Percentiles rank a stretch among this genome's conserved stretches.
Conservation (phyloP, 1,139 yeast species). For the Hansenula lynferdii region DNA sequence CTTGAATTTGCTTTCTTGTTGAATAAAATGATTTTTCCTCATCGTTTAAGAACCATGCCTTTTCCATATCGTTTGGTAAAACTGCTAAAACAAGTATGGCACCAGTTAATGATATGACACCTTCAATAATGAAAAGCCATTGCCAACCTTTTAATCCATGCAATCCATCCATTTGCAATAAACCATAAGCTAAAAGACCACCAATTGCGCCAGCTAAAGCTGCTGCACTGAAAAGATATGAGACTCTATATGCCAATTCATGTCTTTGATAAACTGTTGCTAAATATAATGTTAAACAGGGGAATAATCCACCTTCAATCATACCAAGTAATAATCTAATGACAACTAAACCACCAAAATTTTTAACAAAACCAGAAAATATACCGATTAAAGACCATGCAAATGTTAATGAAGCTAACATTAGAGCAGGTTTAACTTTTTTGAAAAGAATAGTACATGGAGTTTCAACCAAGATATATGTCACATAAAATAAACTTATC, state of each 20-base stretch:
- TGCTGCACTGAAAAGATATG: constrained; percentile 25
- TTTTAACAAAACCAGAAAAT: constrained; percentile 34
- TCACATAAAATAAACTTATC: constrained; percentile 33
- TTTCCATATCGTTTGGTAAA: constrained; percentile 36
- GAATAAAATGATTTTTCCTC: constrained; percentile 28
- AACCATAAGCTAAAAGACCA: constrained; percentile 33
- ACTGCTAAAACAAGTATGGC: constrained; percentile 23
- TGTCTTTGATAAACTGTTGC: constrained; percentile 26
- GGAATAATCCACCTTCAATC: constrained; percentile 46
- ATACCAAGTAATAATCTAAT: constrained; percentile 38
- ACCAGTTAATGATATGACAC: constrained; percentile 25
- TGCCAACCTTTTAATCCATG: constrained; percentile 28
- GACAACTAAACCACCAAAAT: constrained; percentile 34
- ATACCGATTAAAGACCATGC: constrained; percentile 42
- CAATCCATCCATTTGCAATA: constrained; percentile 25
- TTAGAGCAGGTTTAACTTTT: constrained; percentile 39
- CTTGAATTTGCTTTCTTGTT: neutral
- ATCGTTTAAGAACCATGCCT: constrained; percentile 32
- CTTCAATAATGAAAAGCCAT: constrained; percentile 32
- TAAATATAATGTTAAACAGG: constrained; percentile 27
- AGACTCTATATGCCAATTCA: constrained; percentile 30
- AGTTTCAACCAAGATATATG: neutral
- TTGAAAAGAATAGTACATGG: constrained; percentile 42
- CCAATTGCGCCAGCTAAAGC: constrained; percentile 29
- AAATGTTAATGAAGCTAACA: constrained; percentile 26